Evolutionary conservation across 1,284 basidiomycete genomes (phyloP).

Genomic region (Lignosus rhinocerotis): DNA sequence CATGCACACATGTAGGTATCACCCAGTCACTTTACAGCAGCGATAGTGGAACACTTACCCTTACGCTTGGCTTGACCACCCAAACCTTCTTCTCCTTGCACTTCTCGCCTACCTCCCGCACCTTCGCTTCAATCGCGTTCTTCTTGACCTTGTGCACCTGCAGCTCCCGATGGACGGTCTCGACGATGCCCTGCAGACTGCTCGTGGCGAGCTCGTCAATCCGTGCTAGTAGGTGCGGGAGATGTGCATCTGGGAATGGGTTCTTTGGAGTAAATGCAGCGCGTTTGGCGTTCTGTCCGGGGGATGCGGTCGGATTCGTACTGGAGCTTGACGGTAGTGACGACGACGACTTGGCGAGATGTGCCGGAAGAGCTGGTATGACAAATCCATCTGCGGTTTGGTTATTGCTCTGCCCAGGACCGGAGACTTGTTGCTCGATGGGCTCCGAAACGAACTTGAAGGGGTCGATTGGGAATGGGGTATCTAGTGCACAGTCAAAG

Average conservation of each 20-base stretch:
- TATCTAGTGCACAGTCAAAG: slow-evolving; percentile 49
- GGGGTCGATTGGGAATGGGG: slow-evolving; percentile 72
- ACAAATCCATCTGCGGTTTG: slow-evolving; percentile 31
- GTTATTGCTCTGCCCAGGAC: slow-evolving; percentile 20
- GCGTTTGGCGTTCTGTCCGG: slow-evolving; percentile 31
- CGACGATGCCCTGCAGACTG: slow-evolving; percentile 67
- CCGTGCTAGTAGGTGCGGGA: slow-evolving; percentile 58
- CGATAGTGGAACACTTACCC: slow-evolving; percentile 27
- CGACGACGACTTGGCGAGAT: slow-evolving; percentile 13
- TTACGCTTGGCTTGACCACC: slow-evolving; percentile 54
- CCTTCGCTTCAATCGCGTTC: slow-evolving; percentile 77
- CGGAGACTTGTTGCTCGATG: slow-evolving; percentile 34
- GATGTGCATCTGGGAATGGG: slow-evolving; percentile 64
- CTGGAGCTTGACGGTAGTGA: slow-evolving; percentile 12
- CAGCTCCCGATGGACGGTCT: slow-evolving; percentile 69
- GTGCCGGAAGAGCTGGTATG: slow-evolving; percentile 42
- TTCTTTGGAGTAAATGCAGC: slow-evolving; percentile 49
- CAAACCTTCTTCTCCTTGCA: slow-evolving; percentile 69
- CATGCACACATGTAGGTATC: background rate
- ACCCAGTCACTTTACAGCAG: background rate
- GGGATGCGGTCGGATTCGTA: slow-evolving; percentile 7
- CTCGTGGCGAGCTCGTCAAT: slow-evolving; percentile 56
- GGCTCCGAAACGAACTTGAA: slow-evolving; percentile 68
- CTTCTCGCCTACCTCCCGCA: slow-evolving; percentile 73
- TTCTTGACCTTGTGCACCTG: slow-evolving; percentile 72